Evolutionary conservation across 2,329 filamentous ascomycete genomes (phyloP).

Genomic region (Dichotomopilus funicola): DNA sequence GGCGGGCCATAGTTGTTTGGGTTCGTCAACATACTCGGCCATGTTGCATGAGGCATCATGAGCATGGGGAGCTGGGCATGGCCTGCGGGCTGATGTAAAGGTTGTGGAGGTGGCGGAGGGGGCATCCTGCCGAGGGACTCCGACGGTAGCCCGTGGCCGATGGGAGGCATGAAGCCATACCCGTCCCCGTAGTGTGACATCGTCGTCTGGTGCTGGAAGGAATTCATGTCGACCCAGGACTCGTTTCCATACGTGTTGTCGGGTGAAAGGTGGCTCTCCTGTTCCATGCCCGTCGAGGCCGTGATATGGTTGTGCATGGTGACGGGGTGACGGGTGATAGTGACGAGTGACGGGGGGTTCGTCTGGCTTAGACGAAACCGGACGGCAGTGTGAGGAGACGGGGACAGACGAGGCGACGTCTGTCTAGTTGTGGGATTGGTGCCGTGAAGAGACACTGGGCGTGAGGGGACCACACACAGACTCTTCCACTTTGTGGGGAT

Average conservation of each 20-base stretch:
- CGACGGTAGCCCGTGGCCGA: conserved; percentile 41
- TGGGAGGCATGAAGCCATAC: conserved; percentile 50
- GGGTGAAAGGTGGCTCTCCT: conserved; percentile 39
- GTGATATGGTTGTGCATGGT: conserved; percentile 42
- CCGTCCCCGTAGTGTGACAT: conserved; percentile 62
- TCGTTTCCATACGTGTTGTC: conserved; percentile 40
- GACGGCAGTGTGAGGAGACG: conserved; percentile 16
- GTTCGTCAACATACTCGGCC: conserved; percentile 78
- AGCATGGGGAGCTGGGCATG: conserved; percentile 58
- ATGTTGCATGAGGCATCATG: conserved; percentile 62
- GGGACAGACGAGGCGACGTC: conserved; percentile 14
- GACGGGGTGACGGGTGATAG: not conserved
- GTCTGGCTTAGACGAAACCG: conserved; percentile 18
- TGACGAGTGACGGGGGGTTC: conserved; percentile 10
- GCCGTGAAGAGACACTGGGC: conserved; percentile 11
- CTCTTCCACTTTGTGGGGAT: conserved; percentile 18
- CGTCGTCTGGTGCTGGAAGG: conserved; percentile 63
- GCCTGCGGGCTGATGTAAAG: conserved; percentile 43
- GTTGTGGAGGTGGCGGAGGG: conserved; percentile 54
- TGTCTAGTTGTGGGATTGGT: conserved; percentile 13
- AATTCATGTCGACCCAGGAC: conserved; percentile 50
- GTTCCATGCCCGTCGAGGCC: conserved; percentile 40
- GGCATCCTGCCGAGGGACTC: conserved; percentile 48
- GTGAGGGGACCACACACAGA: conserved; percentile 9
- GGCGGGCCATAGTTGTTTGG: conserved; percentile 48